phyloP scores from a whole-genome alignment of 2,329 filamentous ascomycete species.

The Paramyrothecium sp. region DNA sequence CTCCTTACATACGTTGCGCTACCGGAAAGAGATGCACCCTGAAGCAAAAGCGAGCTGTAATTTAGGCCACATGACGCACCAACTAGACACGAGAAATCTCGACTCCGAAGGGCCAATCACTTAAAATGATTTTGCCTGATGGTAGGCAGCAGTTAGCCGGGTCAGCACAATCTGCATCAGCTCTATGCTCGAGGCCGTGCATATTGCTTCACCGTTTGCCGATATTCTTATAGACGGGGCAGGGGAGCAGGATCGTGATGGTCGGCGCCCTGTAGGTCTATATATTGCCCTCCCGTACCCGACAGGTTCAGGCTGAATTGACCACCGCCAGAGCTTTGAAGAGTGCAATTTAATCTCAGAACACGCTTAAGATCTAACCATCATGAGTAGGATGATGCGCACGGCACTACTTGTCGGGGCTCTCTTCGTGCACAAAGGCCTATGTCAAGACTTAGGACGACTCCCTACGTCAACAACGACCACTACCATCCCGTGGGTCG shows the following conservation, averaged over 20 bases:
- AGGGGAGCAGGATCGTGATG: background rate
- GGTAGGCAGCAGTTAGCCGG: background rate
- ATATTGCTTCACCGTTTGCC: background rate
- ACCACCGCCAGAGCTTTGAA: background rate
- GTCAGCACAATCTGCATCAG: background rate
- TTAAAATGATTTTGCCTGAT: background rate
- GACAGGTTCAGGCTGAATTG: background rate
- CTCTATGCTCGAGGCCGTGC: background rate
- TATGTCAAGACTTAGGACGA: background rate
- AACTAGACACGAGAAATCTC: background rate
- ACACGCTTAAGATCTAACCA: background rate
- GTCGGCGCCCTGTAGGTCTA: background rate
- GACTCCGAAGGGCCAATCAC: background rate
- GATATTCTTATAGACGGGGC: background rate
- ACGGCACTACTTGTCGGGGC: background rate
- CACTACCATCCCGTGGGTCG: slow-evolving; percentile 4
- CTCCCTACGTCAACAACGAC: no score
- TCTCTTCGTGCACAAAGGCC: background rate
- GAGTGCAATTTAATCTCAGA: background rate
- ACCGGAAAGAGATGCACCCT: background rate
- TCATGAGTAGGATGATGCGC: background rate
- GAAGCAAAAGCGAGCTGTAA: background rate
- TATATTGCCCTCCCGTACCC: background rate
- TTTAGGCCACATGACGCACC: background rate
- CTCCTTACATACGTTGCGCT: background rate